Evolutionary conservation across 1,284 basidiomycete species (phyloP), one percentile per base, ranked within the genome.

Genomic region (Bjerkandera adusta): DNA sequence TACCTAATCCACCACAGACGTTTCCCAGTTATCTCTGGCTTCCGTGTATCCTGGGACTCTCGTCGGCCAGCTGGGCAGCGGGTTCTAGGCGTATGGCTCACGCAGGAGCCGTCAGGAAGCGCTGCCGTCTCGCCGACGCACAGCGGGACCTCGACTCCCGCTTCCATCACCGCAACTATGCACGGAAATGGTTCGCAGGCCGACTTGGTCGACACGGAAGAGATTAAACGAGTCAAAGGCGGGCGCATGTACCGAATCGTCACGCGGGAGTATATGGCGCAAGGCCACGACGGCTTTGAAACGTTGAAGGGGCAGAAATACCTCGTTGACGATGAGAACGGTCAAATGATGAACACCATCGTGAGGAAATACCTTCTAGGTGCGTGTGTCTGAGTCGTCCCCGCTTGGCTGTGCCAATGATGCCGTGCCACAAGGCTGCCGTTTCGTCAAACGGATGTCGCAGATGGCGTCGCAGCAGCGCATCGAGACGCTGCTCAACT

Each of bases 41-140:
- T 96, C 48, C 81, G 81, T 4, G 84, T 95, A 4, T 77, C 81
- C 16, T 96, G 92, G 93, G 92, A 97, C 63, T 93, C 91, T 32
- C 74, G 77, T 29, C 73, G 71, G 24, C 76, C 78, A 1, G 75
- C 88, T 0, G 83, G 85, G n/a, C 68, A 83, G n/a, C 36, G 45
- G 40, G 76, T 95, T 7, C 66, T 83, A 22, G 84, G 83, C 1
- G 72, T 94, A 20, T 85, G 87, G 76, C 69, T 87, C n/a, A 59
- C 72, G 29, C 72, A 71, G 36, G 77, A 83, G 48, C 63, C 69
- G 4, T 62, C 67, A 6, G 72, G 72, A 4, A 68, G 68, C 22
- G 67, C 68, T 8, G 66, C 37, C 57, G 65, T 45, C 61, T 69
- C 30, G 54, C 70, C 60, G 3, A 49, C 48, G 34, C 59, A 68